Conservation (phyloP, 495 filamentous ascomycete species). For the Aspergillus nidulans region DNA sequence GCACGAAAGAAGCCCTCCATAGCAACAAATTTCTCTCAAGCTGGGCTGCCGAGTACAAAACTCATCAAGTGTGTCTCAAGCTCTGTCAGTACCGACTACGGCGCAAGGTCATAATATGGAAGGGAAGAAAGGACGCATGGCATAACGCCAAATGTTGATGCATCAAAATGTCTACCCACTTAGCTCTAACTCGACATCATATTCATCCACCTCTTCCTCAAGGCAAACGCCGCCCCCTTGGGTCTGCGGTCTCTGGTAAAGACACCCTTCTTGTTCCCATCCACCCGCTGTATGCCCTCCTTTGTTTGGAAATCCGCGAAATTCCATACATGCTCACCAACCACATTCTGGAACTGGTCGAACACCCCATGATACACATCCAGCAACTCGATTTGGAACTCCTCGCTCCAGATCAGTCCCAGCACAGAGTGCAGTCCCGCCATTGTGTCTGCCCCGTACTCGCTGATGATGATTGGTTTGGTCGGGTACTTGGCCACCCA, state of each 20-base stretch:
- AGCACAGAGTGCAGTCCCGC: neutral
- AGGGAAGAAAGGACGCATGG: too few relatives aligned
- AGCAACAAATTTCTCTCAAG: too few relatives aligned
- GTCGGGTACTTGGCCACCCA: neutral
- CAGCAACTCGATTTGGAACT: neutral
- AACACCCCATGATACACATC: neutral
- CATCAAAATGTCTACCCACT: too few relatives aligned
- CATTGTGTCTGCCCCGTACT: neutral
- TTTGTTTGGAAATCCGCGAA: conserved; percentile 1
- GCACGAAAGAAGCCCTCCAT: too few relatives aligned
- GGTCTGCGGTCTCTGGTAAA: conserved; percentile 2
- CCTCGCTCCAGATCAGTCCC: neutral
- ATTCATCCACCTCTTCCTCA: neutral
- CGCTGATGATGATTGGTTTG: neutral
- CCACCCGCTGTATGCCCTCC: neutral
- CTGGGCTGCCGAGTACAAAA: too few relatives aligned
- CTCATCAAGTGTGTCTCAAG: too few relatives aligned
- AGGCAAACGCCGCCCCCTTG: neutral
- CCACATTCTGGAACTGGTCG: neutral
- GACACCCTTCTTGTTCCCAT: conserved; percentile 3
- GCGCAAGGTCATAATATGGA: too few relatives aligned
- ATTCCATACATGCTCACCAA: conserved; percentile 4
- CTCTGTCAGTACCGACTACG: too few relatives aligned
- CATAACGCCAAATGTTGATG: too few relatives aligned
- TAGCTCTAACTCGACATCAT: too few relatives aligned